Evolutionary conservation across 2,329 filamentous ascomycete genomes (phyloP).

Genomic region (Lasiodiplodia sp.): DNA sequence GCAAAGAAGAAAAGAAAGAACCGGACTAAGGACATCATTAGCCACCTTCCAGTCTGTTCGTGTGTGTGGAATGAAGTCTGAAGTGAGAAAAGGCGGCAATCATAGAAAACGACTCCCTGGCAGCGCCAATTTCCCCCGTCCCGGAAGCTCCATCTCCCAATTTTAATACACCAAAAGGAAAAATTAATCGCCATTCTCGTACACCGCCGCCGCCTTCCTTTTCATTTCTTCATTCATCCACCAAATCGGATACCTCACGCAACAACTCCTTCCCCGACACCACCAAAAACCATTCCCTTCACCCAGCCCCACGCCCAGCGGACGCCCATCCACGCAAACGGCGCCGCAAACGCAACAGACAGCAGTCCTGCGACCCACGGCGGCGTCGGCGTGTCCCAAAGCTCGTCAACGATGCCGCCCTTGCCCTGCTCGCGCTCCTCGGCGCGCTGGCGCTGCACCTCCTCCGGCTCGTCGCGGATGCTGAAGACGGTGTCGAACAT

Average conservation of each 20-base stretch:
- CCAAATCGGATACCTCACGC: background rate
- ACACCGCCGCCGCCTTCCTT: background rate
- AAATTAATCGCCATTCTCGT: background rate
- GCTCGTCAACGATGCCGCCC: background rate
- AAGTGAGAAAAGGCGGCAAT: background rate
- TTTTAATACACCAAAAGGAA: background rate
- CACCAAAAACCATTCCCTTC: background rate
- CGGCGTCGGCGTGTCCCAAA: background rate
- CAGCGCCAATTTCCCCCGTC: background rate
- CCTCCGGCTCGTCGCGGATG: slow-evolving; percentile 33
- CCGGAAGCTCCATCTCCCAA: background rate
- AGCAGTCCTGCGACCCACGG: background rate
- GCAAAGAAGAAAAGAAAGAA: background rate
- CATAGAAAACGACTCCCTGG: background rate
- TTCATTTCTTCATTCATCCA: background rate
- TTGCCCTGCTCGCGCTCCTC: slow-evolving; percentile 18
- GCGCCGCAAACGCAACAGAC: background rate
- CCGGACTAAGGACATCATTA: background rate
- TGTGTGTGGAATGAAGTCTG: background rate
- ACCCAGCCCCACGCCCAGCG: slow-evolving; percentile 8
- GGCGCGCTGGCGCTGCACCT: slow-evolving; percentile 29
- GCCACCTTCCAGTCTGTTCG: background rate
- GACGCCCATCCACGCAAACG: slow-evolving; percentile 5
- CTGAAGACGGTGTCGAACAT: slow-evolving; percentile 35
- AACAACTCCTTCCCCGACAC: background rate